Evolutionary conservation across 495 filamentous ascomycete species (phyloP), one percentile per base, ranked within the genome.

Genomic region (Clohesyomyces aquaticus): DNA sequence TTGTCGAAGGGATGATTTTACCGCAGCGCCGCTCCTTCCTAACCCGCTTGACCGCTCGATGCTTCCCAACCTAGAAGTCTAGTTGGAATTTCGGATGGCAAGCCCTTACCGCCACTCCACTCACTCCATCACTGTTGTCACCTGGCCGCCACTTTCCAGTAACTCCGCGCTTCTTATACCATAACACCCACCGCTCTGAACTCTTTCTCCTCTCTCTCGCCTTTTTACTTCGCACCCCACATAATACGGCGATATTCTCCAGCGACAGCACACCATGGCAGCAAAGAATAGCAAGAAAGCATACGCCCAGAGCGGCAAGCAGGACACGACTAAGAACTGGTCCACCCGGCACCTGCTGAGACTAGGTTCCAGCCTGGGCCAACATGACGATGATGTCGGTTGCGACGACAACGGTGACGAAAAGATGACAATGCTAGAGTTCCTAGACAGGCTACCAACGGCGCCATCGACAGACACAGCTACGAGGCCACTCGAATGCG

Each of bases 201-300:
- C 42, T 29, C 42, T 32, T 35, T 19, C 55, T 48, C 29, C 47
- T 25, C 29, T 43, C 28, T 23, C n/a, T 27, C 8, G 28, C 47
- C 48, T 19, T 14, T 55, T 55, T 47, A 38, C 43, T 41, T 21
- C 35, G 42, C 42, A 63, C 56, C 60, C 35, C 50, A 35, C 50
- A 55, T 26, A 10, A n/a, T 50, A 56, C 51, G 32, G 32, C 6
- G 26, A 23, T 56, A 29, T 54, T 41, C 61, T 58, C 42, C 22
- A 41, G 22, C 51, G 22, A 53, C 45, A 42, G 54, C n/a, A 29
- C 42, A 52, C 46, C 53, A 65, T 65, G 61, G 14, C 55, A 59
- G 25, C 43, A 35, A 65, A 28, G 46, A 51, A 41, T 59, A 59
- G 14, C 29, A 58, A 51, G 27, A 58, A 43, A 43, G 35, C 19